Conservation (phyloP, 306 rosid genomes). For the Prunus mira region DNA sequence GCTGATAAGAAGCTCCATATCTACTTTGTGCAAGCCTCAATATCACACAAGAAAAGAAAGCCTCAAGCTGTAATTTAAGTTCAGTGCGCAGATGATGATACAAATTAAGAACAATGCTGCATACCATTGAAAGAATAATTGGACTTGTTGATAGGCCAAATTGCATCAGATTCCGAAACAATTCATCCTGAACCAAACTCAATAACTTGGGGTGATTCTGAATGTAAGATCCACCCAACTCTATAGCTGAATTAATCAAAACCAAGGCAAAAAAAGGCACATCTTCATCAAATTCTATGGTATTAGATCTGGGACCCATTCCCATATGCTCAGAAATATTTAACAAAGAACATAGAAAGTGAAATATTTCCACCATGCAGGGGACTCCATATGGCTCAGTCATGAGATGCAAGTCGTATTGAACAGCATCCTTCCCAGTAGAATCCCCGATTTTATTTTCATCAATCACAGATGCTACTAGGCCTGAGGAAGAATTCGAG, state of each 20-base stretch:
- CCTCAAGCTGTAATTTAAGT: slow-evolving; percentile 83
- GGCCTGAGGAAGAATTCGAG: slow-evolving; percentile 46
- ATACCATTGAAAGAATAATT: slow-evolving; percentile 81
- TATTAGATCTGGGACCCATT: slow-evolving; percentile 68
- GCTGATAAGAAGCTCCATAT: slow-evolving; percentile 87
- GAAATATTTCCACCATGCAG: slow-evolving; percentile 97
- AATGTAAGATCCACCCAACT: slow-evolving; percentile 90
- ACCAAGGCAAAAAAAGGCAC: slow-evolving; percentile 90
- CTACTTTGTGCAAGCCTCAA: slow-evolving; percentile 86
- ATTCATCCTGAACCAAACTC: slow-evolving; percentile 80
- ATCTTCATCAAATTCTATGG: slow-evolving; percentile 89
- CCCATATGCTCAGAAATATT: slow-evolving; percentile 74
- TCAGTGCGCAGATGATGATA: slow-evolving; percentile 75
- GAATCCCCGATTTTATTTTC: slow-evolving; percentile 51
- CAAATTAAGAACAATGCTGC: slow-evolving; percentile 75
- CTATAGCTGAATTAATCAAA: slow-evolving; percentile 84
- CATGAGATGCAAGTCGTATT: slow-evolving; percentile 74
- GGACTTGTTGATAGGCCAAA: slow-evolving; percentile 83
- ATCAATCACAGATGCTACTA: slow-evolving; percentile 47
- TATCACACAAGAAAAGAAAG: slow-evolving; percentile 85
- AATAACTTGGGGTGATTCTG: slow-evolving; percentile 71
- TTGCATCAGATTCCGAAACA: slow-evolving; percentile 80
- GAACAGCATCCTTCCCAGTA: slow-evolving; percentile 55
- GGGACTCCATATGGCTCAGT: slow-evolving; percentile 94
- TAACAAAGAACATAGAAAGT: slow-evolving; percentile 81